Conservation (phyloP, 2,329 filamentous ascomycete genomes). For the Colletotrichum noveboracense region DNA sequence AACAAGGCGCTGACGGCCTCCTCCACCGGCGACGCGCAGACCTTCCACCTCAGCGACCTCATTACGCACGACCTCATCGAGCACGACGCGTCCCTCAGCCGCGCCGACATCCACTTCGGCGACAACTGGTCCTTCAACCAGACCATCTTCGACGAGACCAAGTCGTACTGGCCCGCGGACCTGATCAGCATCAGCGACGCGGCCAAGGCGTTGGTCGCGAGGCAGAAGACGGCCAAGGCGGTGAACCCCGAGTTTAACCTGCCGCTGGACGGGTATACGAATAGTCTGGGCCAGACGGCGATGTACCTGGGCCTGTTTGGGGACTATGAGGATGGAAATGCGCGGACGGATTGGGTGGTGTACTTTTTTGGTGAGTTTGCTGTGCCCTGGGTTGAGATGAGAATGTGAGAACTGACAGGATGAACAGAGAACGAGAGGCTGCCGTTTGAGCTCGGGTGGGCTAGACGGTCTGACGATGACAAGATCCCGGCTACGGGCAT, state of each 20-base stretch:
- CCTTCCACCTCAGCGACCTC: conserved; percentile 29
- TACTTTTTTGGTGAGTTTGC: conserved; percentile 14
- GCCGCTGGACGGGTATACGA: background rate
- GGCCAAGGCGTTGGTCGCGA: conserved; percentile 28
- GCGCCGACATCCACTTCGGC: conserved; percentile 30
- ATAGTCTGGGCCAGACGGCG: conserved; percentile 21
- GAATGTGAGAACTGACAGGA: background rate
- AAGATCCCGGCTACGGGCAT: conserved; percentile 2
- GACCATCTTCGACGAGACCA: conserved; percentile 26
- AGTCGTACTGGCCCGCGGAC: background rate
- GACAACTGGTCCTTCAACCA: conserved; percentile 33
- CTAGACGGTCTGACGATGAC: conserved; percentile 1
- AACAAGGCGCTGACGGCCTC: conserved; percentile 9
- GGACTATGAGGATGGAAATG: conserved; percentile 20
- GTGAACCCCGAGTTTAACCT: conserved; percentile 28
- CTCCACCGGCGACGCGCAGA: conserved; percentile 2
- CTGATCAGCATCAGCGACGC: conserved; percentile 16
- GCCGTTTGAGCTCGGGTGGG: background rate
- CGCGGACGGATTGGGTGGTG: conserved; percentile 18
- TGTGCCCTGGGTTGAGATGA: background rate
- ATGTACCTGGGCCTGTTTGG: conserved; percentile 23
- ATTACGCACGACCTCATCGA: conserved; percentile 23
- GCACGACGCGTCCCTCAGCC: conserved; percentile 20
- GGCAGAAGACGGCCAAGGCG: conserved; percentile 21
- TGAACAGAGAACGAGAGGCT: background rate